Conservation (phyloP, 768 basidiomycete genomes). For the Cystoderma amianthinum region DNA sequence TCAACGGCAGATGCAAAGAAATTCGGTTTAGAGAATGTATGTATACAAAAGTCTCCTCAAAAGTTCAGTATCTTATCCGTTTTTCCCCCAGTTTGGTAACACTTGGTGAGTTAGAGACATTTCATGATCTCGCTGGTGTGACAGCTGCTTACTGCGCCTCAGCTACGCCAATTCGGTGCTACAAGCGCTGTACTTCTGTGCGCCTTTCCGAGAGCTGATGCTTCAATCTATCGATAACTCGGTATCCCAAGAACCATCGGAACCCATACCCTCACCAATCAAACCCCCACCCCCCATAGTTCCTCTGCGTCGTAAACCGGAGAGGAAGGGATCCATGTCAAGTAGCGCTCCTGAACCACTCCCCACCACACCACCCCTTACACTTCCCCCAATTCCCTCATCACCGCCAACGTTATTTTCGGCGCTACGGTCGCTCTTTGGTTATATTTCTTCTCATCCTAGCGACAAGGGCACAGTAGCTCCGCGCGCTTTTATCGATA, state of each 20-base stretch:
- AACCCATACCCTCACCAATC: constrained; percentile 10
- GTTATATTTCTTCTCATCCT: constrained; percentile 74
- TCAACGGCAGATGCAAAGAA: constrained; percentile 72
- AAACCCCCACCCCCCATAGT: constrained; percentile 26
- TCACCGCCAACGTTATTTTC: constrained; percentile 78
- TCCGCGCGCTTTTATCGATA: constrained; percentile 88
- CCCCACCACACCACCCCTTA: constrained; percentile 18
- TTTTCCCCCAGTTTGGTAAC: constrained; percentile 74
- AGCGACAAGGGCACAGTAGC: constrained; percentile 79
- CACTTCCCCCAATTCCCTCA: constrained; percentile 42
- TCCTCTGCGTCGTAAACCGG: constrained; percentile 46
- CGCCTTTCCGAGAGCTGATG: constrained; percentile 88
- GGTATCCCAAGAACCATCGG: constrained; percentile 24
- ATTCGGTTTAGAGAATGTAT: constrained; percentile 95
- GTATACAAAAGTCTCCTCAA: constrained; percentile 24
- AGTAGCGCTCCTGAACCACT: constrained; percentile 15
- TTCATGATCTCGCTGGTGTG: constrained; percentile 4
- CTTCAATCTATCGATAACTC: constrained; percentile 58
- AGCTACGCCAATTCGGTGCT: constrained; percentile 99
- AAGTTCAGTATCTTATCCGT: constrained; percentile 6
- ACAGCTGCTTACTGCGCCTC: constrained; percentile 14
- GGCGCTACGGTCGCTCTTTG: constrained; percentile 88
- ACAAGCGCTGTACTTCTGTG: constrained; percentile 93
- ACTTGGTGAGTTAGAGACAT: constrained; percentile 63
- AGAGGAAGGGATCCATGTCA: constrained; percentile 37